phyloP scores from a whole-genome alignment of 371 early-diverging fungal genomes.

The Circinella umbellata region DNA sequence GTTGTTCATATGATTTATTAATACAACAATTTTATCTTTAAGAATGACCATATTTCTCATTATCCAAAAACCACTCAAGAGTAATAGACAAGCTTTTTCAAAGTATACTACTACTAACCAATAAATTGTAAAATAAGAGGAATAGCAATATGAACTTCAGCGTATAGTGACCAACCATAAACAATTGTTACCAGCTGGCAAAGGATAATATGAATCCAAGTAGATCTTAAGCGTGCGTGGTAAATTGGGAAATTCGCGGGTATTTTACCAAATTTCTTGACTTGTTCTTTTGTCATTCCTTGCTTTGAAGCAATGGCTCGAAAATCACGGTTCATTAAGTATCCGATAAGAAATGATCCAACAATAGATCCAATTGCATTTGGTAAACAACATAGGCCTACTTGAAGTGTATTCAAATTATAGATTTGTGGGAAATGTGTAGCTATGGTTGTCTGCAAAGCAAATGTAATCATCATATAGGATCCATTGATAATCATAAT shows the following conservation, averaged over 20 bases:
- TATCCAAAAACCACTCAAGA: too few relatives aligned
- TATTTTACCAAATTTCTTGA: conserved; percentile 10
- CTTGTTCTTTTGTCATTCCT: conserved; percentile 5
- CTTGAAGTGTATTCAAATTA: conserved; percentile 19
- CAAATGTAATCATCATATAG: conserved; percentile 33
- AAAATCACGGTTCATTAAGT: conserved; percentile 23
- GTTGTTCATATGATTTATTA: not conserved
- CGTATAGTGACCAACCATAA: conserved; percentile 34
- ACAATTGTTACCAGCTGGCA: conserved; percentile 27
- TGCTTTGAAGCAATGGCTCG: conserved; percentile 2
- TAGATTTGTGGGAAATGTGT: conserved; percentile 16
- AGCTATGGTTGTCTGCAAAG: conserved; percentile 16
- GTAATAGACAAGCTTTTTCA: too few relatives aligned
- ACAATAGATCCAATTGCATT: conserved; percentile 18
- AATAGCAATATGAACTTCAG: conserved; percentile 18
- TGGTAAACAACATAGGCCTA: conserved; percentile 25
- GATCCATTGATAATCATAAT: conserved; percentile 31
- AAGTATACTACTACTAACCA: conserved; percentile 19
- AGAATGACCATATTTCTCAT: too few relatives aligned
- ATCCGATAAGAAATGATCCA: conserved; percentile 18
- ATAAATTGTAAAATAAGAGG: conserved; percentile 37
- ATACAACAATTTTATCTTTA: too few relatives aligned
- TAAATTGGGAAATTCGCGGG: conserved; percentile 34
- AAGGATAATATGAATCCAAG: conserved; percentile 31
- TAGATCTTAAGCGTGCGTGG: conserved; percentile 30